Conservation (phyloP, 768 basidiomycete genomes). For the Chlorophyllum brunneum region DNA sequence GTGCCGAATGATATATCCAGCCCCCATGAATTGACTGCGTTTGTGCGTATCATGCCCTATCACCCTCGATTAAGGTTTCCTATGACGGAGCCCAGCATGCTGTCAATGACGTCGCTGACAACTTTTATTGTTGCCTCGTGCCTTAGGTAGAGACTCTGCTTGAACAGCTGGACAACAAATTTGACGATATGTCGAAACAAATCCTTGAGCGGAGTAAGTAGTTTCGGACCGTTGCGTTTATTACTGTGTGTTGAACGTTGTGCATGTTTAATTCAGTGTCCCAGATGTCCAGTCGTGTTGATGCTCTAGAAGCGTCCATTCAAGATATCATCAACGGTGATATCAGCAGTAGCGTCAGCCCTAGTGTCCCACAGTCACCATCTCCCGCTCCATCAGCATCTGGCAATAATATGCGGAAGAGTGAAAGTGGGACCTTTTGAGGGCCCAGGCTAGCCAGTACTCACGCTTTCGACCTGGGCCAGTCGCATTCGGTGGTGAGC, state of each 20-base stretch:
- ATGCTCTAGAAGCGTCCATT: conserved; percentile 84
- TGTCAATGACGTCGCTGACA: not conserved
- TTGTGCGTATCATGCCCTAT: conserved; percentile 51
- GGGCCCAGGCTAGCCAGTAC: not conserved
- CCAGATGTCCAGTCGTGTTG: conserved; percentile 90
- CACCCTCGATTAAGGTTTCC: not conserved
- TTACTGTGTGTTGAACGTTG: not conserved
- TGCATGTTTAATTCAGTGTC: conserved; percentile 52
- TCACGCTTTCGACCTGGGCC: not conserved
- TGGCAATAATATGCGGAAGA: conserved; percentile 33
- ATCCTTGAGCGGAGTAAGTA: conserved; percentile 74
- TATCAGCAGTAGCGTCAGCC: conserved; percentile 18
- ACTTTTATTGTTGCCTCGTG: conserved; percentile 6
- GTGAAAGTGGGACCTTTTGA: conserved; percentile 27
- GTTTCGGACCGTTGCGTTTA: not conserved
- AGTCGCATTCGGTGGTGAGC: not conserved
- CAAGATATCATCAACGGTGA: conserved; percentile 89
- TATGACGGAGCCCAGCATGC: not conserved
- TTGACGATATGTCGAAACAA: conserved; percentile 90
- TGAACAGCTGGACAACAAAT: conserved; percentile 84
- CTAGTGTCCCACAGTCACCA: conserved; percentile 60
- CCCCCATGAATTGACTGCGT: conserved; percentile 91
- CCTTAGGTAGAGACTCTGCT: conserved; percentile 81
- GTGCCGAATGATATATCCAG: conserved; percentile 73
- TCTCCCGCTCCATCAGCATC: conserved; percentile 37